Evolutionary conservation across 805 yeast genomes (phyloP).

Genomic region (Saccharomyces kudriavzevii): DNA sequence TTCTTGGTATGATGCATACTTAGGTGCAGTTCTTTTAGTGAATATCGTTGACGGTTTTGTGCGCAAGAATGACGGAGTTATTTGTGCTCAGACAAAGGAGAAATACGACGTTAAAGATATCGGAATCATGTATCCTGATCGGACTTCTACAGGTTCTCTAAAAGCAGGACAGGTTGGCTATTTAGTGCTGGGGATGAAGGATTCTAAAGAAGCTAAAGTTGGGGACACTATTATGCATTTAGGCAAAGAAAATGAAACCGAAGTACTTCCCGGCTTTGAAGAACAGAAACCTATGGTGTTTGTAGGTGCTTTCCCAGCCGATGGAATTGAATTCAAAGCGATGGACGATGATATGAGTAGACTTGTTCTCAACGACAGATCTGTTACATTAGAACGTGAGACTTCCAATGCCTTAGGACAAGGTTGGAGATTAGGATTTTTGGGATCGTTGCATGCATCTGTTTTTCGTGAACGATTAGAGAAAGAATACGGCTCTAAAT

Average conservation of each 20-base stretch:
- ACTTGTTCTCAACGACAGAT: conserved; percentile 82
- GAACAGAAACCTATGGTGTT: conserved; percentile 98
- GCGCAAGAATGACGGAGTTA: conserved; percentile 63
- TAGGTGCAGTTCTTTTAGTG: conserved; percentile 83
- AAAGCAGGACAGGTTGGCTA: conserved; percentile 93
- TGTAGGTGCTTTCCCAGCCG: conserved; percentile 96
- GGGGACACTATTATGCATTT: conserved; percentile 81
- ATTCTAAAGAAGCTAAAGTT: conserved; percentile 73
- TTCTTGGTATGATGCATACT: conserved; percentile 91
- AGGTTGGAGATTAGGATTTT: conserved; percentile 94
- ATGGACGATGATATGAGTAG: conserved; percentile 87
- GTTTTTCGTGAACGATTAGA: conserved; percentile 88
- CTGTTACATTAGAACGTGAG: conserved; percentile 82
- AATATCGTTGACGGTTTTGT: conserved; percentile 78
- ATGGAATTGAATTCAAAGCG: conserved; percentile 80
- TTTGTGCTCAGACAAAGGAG: conserved; percentile 68
- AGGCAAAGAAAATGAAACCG: conserved; percentile 47
- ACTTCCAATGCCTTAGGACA: conserved; percentile 92
- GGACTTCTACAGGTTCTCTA: conserved; percentile 52
- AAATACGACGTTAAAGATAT: conserved; percentile 85
- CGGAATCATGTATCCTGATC: conserved; percentile 93
- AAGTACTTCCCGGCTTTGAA: conserved; percentile 88
- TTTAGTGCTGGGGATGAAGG: conserved; percentile 89
- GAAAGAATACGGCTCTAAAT: conserved; percentile 87
- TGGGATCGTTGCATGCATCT: conserved; percentile 91